Conservation (phyloP, 148 eudicot genomes). For the Vaccinium vitisidaea region DNA sequence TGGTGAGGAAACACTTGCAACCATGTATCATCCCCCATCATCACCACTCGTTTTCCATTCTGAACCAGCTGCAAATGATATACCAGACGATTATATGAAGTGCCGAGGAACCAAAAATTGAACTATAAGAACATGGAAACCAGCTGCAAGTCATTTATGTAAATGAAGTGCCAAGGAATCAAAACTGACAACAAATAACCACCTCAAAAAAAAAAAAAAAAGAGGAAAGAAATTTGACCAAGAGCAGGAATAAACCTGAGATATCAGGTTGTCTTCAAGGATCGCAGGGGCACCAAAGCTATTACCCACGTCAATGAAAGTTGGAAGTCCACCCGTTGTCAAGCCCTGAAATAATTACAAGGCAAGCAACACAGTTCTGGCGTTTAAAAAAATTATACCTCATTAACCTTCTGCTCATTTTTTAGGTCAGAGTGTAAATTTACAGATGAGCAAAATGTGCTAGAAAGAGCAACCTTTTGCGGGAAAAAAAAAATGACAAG, state of each 20-base stretch:
- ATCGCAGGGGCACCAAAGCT: slow-evolving; percentile 99
- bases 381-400: background rate
- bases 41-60: slow-evolving; percentile 90
- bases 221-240: background rate
- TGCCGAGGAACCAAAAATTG: background rate
- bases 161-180: slow-evolving; percentile 6
- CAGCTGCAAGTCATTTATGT: background rate
- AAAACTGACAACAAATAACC: background rate
- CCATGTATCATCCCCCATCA: slow-evolving; percentile 99
- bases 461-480: slow-evolving; percentile 1
- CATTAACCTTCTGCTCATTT: background rate
- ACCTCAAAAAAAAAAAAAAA: background rate
- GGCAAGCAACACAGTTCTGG: background rate
- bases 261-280: slow-evolving; percentile 84
- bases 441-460: background rate
- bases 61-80: slow-evolving; percentile 58
- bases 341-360: slow-evolving; percentile 58
- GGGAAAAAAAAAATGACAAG: background rate
- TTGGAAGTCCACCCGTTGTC: slow-evolving; percentile 99
- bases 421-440: background rate
- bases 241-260: slow-evolving; percentile 52
- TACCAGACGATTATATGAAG: background rate
- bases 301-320: slow-evolving; percentile 95
- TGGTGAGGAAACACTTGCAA: slow-evolving; percentile 89
- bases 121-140: background rate